Base-by-base conservation (phyloP, 2,329 filamentous ascomycete species). In the Penicillium sp. region DNA sequence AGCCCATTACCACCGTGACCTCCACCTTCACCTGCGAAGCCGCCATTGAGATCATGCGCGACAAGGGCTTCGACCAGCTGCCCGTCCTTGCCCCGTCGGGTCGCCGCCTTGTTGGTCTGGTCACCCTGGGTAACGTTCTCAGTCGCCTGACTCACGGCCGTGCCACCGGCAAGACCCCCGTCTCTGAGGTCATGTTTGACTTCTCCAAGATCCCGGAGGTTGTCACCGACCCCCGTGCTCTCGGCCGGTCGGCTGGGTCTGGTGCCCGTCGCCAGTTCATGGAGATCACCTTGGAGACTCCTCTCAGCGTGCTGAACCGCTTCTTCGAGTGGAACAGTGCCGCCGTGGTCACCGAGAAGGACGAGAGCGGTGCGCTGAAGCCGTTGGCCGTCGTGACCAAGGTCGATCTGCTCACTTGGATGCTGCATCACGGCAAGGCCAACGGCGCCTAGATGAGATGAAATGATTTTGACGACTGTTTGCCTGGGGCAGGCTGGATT, bases 241-340 rank as follows among this genome's bases (percentile, higher is more conserved):
- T 90, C 57, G 83, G 78, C 33, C 66, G 74, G 49, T 73, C 63
- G 61, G 61, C 72, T 42, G 61, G 68, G 25, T 60, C 64, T 55
- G 42, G 63, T 28, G 60, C 68, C 76, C 73, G 77, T 25, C 84
- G 88, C 60, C 88, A 90, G 73, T 99, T 97, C 78, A 90, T 98
- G 54, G 91, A 98, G 79, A 97, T 99, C 73, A 98, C 95, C 6
- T 82, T 90, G 75, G 91, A 97, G 67, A 99, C 95, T 1, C 90
- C 90, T 3, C 83, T 99, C 42, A 86, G 85, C 51, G 89, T 90
- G 48, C 83, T 99, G 57, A 94, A 92, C 81, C 88, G 91, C 72
- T 99, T 99, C 80, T 92, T 98, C 67, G 93, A 98, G 80, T 98
- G 95, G 93, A 98, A 99, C 79, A 95, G 91, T 68, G 94, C 95